phyloP scores from a whole-genome alignment of 1,139 yeast species.

The Meyerozyma athensensis region DNA sequence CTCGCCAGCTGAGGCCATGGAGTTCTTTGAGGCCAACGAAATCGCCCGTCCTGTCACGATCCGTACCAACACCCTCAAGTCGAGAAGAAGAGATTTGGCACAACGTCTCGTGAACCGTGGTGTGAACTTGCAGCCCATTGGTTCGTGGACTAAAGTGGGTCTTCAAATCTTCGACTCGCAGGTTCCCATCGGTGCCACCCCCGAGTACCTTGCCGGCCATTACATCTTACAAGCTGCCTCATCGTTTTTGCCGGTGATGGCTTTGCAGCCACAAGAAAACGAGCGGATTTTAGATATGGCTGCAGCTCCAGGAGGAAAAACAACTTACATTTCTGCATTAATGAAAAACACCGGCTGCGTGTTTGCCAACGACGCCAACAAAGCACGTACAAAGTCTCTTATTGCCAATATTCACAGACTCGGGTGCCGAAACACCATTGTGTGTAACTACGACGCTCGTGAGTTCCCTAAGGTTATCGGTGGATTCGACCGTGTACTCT shows the following conservation, averaged over 20 bases:
- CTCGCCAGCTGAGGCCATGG: conserved; percentile 94
- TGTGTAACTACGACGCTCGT: conserved; percentile 96
- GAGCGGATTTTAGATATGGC: conserved; percentile 98
- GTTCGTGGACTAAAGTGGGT: conserved; percentile 97
- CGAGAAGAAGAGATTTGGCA: conserved; percentile 93
- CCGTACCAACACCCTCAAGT: conserved; percentile 90
- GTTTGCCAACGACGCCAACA: conserved; percentile 95
- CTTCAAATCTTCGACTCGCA: conserved; percentile 95
- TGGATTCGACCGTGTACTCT: conserved; percentile 89
- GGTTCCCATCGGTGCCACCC: conserved; percentile 99
- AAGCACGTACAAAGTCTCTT: conserved; percentile 91
- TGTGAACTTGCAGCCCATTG: conserved; percentile 94
- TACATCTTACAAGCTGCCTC: conserved; percentile 98
- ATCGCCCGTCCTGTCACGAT: conserved; percentile 94
- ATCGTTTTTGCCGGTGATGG: conserved; percentile 96
- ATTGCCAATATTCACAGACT: conserved; percentile 96
- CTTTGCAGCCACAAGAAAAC: conserved; percentile 90
- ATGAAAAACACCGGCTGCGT: conserved; percentile 98
- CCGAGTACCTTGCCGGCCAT: conserved; percentile 97
- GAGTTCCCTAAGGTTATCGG: conserved; percentile 98
- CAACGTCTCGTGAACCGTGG: conserved; percentile 95
- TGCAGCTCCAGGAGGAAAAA: conserved; percentile 99
- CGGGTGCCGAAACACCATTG: conserved; percentile 95
- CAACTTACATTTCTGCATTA: conserved; percentile 91
- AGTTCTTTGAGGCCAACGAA: conserved; percentile 97